Base-by-base conservation (phyloP, 371 early-diverging fungal genomes). In the Modicella reniformis region DNA sequence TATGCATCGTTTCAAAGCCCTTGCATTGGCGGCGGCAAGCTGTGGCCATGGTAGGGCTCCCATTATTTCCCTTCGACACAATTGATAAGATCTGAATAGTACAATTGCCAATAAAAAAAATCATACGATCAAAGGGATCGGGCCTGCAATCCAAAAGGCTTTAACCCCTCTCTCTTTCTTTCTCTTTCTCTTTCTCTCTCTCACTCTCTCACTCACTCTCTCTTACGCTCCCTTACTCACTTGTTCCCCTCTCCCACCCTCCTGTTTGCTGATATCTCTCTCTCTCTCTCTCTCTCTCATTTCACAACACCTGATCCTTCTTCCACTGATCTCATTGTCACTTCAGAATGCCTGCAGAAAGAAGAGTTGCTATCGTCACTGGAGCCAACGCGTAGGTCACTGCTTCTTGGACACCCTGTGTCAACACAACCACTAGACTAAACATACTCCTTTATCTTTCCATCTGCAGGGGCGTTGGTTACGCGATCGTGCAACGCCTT, bases 381-480 rank as follows among this genome's bases (percentile, higher is more conserved):
- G 91, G 91, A 2, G 87, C 88, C 55, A 91, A 91, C 80, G 72
- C 84, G 67, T 75, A 67, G 19, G 70, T 73, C 40, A 32, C 13
- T 4, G 52, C 26, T 51, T 25, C 52, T 3, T 17, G n/a, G 21
- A 48, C 21, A 48, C 19, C 40, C 40, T 21, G n/a, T n/a, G n/a
- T n/a, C n/a, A n/a, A n/a, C n/a, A n/a, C n/a, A n/a, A n/a, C n/a
- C n/a, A n/a, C n/a, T n/a, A n/a, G n/a, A n/a, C n/a, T n/a, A n/a
- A n/a, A n/a, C n/a, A n/a, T n/a, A 26, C 23, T 19, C 5, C 23
- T 25, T 57, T 15, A 29, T 51, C 26, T 26, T 59, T 37, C 32
- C 26, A 25, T 62, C 41, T 56, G 8, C 37, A 89, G 91, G 69
- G 95, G 95, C 23, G 87, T 95, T 28, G 94, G 94, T 5, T 89